Conservation (phyloP, 108 stramenopile genomes). For the Nitzschia inconspicua region DNA sequence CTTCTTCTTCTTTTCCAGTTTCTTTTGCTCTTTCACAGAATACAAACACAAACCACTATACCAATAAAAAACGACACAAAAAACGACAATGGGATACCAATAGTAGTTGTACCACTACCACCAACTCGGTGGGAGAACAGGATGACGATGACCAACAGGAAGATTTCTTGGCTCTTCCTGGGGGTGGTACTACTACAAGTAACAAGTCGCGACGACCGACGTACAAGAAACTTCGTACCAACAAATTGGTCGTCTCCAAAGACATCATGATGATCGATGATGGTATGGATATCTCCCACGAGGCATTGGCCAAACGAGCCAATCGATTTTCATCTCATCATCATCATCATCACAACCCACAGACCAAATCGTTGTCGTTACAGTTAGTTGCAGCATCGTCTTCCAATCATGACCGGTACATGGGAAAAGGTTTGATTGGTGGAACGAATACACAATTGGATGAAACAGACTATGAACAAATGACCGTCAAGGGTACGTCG, state of each 20-base stretch:
- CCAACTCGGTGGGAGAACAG: no score
- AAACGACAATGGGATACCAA: not conserved
- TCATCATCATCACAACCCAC: no score
- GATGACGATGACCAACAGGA: conserved; percentile 3
- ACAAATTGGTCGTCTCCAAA: not conserved
- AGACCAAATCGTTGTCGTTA: not conserved
- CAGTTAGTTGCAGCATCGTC: not conserved
- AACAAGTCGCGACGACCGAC: conserved; percentile 7
- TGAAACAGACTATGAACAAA: conserved; percentile 63
- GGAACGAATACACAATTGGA: conserved; percentile 34
- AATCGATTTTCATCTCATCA: conserved; percentile 62
- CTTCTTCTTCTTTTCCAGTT: conserved; percentile 1
- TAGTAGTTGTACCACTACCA: no score
- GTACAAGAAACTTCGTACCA: conserved; percentile 7
- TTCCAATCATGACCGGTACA: conserved; percentile 48
- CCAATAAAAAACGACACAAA: not conserved
- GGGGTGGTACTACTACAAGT: not conserved
- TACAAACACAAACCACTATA: conserved; percentile 5
- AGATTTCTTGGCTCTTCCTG: not conserved
- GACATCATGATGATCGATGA: not conserved
- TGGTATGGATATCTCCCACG: conserved; percentile 44
- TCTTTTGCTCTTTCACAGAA: not conserved
- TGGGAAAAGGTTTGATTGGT: conserved; percentile 70
- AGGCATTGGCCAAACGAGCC: conserved; percentile 42
- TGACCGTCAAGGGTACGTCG: conserved; percentile 82